phyloP scores from a whole-genome alignment of 2,329 filamentous ascomycete genomes.

The Nothomitra cinnamomea region DNA sequence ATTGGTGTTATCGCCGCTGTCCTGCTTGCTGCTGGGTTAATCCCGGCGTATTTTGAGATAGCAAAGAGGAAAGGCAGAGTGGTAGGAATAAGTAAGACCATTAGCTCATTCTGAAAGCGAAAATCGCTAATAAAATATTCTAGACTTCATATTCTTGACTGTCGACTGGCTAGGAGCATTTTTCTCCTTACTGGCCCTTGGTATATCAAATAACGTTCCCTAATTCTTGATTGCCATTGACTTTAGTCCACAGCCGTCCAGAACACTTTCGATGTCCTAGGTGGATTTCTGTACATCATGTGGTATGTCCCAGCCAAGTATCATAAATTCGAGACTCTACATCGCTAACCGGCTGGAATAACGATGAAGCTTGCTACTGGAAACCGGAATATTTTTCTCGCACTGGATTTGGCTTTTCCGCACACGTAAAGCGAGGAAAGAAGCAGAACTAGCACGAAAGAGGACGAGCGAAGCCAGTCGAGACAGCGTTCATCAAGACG shows the following conservation, averaged over 20 bases:
- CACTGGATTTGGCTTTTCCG: constrained; percentile 42
- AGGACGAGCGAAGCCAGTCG: constrained; percentile 33
- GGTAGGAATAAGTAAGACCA: constrained; percentile 36
- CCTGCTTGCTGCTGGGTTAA: constrained; percentile 36
- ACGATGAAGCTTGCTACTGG: constrained; percentile 32
- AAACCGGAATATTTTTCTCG: constrained; percentile 41
- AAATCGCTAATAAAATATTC: background rate
- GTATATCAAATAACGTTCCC: constrained; percentile 21
- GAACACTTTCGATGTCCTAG: constrained; percentile 42
- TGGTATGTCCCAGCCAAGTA: constrained; percentile 27
- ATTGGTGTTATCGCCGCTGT: constrained; percentile 42
- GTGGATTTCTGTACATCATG: constrained; percentile 41
- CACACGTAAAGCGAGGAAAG: constrained; percentile 33
- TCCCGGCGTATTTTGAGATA: constrained; percentile 44
- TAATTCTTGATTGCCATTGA: background rate
- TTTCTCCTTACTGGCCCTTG: constrained; percentile 45
- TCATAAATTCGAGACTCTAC: too few species aligned
- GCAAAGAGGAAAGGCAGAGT: constrained; percentile 44
- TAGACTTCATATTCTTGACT: constrained; percentile 37
- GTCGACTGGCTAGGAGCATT: constrained; percentile 45
- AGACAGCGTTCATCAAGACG: background rate
- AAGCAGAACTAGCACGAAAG: constrained; percentile 33
- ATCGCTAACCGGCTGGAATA: background rate
- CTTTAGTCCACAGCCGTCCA: constrained; percentile 31
- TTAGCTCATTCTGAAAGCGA: background rate